Conservation (phyloP, 345 rosid species). For the Lumnitzera racemosa region DNA sequence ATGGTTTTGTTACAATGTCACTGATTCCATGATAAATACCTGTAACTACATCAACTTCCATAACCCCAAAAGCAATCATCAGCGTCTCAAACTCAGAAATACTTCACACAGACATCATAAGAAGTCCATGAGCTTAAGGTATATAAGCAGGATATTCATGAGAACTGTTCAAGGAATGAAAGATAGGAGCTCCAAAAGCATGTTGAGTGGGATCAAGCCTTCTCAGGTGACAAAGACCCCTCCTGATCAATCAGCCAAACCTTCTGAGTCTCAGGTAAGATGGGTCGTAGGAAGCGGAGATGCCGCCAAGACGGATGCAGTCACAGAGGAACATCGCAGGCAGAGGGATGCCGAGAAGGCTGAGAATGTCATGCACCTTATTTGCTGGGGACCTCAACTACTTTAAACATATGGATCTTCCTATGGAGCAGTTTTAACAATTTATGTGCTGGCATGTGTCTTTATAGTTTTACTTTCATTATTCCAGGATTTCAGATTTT, state of each 20-base stretch:
- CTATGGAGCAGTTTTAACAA: too few species aligned
- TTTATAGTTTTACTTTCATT: background rate
- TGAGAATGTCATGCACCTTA: constrained; percentile 15
- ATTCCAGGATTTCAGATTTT: too few species aligned
- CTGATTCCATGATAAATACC: too few species aligned
- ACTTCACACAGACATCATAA: too few species aligned
- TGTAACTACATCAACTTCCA: too few species aligned
- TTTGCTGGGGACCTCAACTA: constrained; percentile 19
- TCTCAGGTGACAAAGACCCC: background rate
- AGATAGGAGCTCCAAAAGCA: constrained; percentile 1
- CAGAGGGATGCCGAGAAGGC: constrained; percentile 14
- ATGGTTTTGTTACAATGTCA: too few species aligned
- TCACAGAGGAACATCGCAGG: background rate
- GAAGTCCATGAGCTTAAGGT: constrained; percentile 7
- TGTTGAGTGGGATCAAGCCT: constrained; percentile 6
- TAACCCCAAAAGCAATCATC: too few species aligned
- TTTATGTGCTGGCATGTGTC: background rate
- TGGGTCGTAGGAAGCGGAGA: background rate
- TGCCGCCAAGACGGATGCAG: background rate
- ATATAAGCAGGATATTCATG: constrained; percentile 1
- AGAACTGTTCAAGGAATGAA: background rate
- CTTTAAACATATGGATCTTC: background rate
- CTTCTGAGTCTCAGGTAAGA: background rate
- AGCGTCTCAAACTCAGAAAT: too few species aligned
- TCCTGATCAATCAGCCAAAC: background rate